Evolutionary conservation across 257 asterid species (phyloP), one percentile per base, ranked within the genome.

Genomic region (Solanum bukasovii): DNA sequence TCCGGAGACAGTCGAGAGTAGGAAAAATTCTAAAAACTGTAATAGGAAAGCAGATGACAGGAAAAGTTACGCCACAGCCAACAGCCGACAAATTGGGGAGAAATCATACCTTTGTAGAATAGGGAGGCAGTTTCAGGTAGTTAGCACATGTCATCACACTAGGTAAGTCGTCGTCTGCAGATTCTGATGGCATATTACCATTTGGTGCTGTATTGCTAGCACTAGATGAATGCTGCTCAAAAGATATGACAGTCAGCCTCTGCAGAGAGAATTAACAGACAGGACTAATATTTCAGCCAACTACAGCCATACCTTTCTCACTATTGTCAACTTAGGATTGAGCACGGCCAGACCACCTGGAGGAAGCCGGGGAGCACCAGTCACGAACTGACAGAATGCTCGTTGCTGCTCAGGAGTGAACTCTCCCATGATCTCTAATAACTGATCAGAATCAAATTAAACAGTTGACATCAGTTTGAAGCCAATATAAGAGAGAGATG

Each of bases 71-170:
- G 18, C 29, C 14, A 73, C 40, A 63, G 72, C 37, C 83, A 61
- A 59, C 42, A 49, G 29, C 68, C 3, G 9, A 49, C 35, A 35
- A 38, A 49, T 46, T 29, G 40, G 14, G 65, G 42, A 72, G 35
- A 79, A 35, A 73, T 84, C 37, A 13, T 91, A 96, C 99, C 99
- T 98, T 98, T 38, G 98, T 93, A 75, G 99, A 96, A 90, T 98
- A 98, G 11, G 99, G 98, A 79, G 99, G 99, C 91, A 98, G 99
- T 93, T 98, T 98, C 93, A 98, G 93, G 92, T 98, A 98, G 92
- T 98, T 98, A 18, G 99, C 99, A 92, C 99, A 98, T 34, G 99
- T 98, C 99, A 96, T 98, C 87, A 98, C 99, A 68, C 99, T 98
- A 72, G 99, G 99, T 84, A 98, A 93, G 92, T 98, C 99, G 33